phyloP scores from a whole-genome alignment of 2,329 filamentous ascomycete genomes.

The Dothistroma septosporum region DNA sequence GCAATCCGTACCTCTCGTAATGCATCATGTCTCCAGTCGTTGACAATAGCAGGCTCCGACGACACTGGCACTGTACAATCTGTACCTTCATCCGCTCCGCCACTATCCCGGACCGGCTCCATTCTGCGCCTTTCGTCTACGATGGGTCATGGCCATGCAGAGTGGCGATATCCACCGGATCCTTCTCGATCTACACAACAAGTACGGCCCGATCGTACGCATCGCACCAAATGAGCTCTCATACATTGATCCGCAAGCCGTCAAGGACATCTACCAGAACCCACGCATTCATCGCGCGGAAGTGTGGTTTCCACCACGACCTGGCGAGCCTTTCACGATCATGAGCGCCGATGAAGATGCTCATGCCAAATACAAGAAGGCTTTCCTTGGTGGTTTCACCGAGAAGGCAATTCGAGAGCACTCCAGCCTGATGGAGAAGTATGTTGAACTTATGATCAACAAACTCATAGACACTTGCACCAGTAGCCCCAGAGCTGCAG shows the following conservation, averaged over 20 bases:
- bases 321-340: background rate
- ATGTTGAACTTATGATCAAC: slow-evolving; percentile 1
- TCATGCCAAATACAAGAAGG: slow-evolving; percentile 6
- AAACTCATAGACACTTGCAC: background rate
- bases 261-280: slow-evolving; percentile 40
- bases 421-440: background rate
- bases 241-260: slow-evolving; percentile 39
- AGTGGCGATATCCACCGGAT: background rate
- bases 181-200: slow-evolving; percentile 29
- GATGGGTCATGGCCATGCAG: slow-evolving; percentile 5
- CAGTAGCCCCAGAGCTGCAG: background rate
- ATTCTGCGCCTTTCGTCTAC: slow-evolving; percentile 6
- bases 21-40: background rate
- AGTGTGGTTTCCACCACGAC: slow-evolving; percentile 1
- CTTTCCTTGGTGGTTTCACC: slow-evolving; percentile 5
- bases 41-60: background rate
- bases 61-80: slow-evolving; percentile 28
- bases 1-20: background rate
- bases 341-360: slow-evolving; percentile 4
- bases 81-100: slow-evolving; percentile 43
- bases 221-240: slow-evolving; percentile 47
- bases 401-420: slow-evolving; percentile 1
- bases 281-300: slow-evolving; percentile 1
- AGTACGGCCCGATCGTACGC: slow-evolving; percentile 44
- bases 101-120: slow-evolving; percentile 6